Conservation (phyloP, 768 basidiomycete genomes). For the Termitomyces sp. region DNA sequence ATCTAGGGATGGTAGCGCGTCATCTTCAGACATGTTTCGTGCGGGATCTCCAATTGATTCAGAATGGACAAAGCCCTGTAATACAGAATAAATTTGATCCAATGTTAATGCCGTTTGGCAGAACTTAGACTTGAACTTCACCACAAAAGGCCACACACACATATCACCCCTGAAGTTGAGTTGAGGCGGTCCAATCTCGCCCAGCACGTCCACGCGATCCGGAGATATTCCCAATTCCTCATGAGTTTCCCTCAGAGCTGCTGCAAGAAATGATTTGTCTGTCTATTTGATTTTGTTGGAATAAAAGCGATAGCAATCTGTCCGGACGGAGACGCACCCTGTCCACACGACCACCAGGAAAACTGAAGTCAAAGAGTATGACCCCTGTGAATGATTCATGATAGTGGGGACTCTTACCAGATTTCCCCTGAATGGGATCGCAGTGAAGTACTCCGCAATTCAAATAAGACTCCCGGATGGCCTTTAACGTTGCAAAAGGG, state of each 20-base stretch:
- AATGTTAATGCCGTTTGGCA: background rate
- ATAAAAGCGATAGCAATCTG: background rate
- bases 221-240: conserved; percentile 68
- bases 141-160: conserved; percentile 73
- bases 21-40: conserved; percentile 24
- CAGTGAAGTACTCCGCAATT: conserved; percentile 59
- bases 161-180: conserved; percentile 49
- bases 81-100: conserved; percentile 4
- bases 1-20: conserved; percentile 56
- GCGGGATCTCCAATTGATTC: conserved; percentile 8
- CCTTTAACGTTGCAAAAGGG: conserved; percentile 71
- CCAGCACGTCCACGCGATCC: conserved; percentile 59
- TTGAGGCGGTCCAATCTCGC: conserved; percentile 58
- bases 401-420: conserved; percentile 38
- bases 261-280: conserved; percentile 53
- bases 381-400: background rate
- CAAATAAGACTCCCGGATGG: conserved; percentile 62
- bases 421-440: conserved; percentile 78
- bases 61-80: conserved; percentile 35
- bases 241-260: conserved; percentile 66
- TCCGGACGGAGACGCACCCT: conserved; percentile 31
- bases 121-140: conserved; percentile 22
- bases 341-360: conserved; percentile 71
- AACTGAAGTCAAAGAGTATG: conserved; percentile 34
- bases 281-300: conserved; percentile 7